Percentiles rank a stretch among this genome's conserved stretches.
Conservation (phyloP, 441 rosid species). For the Euphorbia schlechtendalii region DNA sequence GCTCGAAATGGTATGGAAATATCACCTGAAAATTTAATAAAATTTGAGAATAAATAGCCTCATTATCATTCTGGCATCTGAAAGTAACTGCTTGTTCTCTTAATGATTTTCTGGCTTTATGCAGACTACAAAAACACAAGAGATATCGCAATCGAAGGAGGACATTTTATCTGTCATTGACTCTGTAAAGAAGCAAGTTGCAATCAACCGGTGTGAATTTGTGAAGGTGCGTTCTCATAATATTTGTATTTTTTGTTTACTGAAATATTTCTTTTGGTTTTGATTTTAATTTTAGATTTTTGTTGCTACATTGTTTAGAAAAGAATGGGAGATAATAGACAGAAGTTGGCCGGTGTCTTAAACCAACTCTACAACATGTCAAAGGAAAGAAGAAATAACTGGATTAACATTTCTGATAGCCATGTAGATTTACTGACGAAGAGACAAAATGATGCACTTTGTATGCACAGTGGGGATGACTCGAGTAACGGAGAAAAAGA, state of each 20-base stretch:
- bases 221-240: conserved; percentile 45
- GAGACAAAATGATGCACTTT: conserved; percentile 68
- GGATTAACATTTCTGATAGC: conserved; percentile 24
- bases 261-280: conserved; percentile 11
- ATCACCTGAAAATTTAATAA: too few relatives aligned
- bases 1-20: too few relatives aligned
- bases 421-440: conserved; percentile 58
- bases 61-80: too few relatives aligned
- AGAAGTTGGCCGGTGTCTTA: conserved; percentile 51
- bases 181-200: conserved; percentile 60
- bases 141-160: conserved; percentile 29
- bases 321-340: conserved; percentile 71
- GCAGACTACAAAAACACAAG: conserved; percentile 32
- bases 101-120: not conserved
- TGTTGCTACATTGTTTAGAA: conserved; percentile 38
- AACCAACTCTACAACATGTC: conserved; percentile 43
- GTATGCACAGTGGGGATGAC: conserved; percentile 57
- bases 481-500: conserved; percentile 46
- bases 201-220: conserved; percentile 50
- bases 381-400: conserved; percentile 45
- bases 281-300: conserved; percentile 10
- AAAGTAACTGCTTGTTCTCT: not conserved
- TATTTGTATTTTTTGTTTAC: not conserved
- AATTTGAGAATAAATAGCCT: too few relatives aligned
- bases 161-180: conserved; percentile 58